Base-by-base conservation (phyloP, 495 filamentous ascomycete genomes). In the Aspergillus hancockii region DNA sequence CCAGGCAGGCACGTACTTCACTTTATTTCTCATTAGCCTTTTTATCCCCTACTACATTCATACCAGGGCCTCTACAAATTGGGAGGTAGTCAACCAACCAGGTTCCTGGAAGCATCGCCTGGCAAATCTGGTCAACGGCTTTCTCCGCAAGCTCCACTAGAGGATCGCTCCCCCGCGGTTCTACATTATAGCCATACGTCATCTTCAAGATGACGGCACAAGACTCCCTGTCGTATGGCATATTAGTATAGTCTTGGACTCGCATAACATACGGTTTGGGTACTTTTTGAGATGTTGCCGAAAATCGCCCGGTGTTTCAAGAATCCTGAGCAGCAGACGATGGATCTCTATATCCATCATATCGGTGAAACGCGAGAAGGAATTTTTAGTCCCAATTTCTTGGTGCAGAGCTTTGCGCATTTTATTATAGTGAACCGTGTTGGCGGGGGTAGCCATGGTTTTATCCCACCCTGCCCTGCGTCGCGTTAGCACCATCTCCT, bases 161-260 rank as follows among this genome's bases (percentile, higher is more conserved):
- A 22, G 73, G 73, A 58, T 85, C 82, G 0, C 57, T 52, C 13
- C 59, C 55, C 25, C 76, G 66, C 2, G 71, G 61, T 41, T 83
- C 78, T 21, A 72, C 68, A 0, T 71, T 80, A 57, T 85, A 83
- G 30, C 76, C 80, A 61, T 83, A 83, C 1, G 68, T 66, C 14
- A 80, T 76, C 45, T 81, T 79, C 4, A 83, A 56, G 22, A 83
- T 79, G 6, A 80, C 62, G 0, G 75, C 68, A 10, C 76, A 80
- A 8, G 78, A 71, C 46, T 76, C 69, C 30, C 70, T 78, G 30
- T n/a, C n/a, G n/a, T n/a, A n/a, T n/a, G n/a, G n/a, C n/a, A n/a
- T n/a, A n/a, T n/a, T n/a, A n/a, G n/a, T n/a, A n/a, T n/a, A n/a
- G n/a, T n/a, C n/a, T n/a, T n/a, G n/a, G n/a, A n/a, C n/a, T n/a